A percentile compares a stretch with the other conserved stretches of the same genome.
Evolutionary conservation across 2,329 filamentous ascomycete genomes (phyloP).

Genomic region (Diaporthe citriasiana): DNA sequence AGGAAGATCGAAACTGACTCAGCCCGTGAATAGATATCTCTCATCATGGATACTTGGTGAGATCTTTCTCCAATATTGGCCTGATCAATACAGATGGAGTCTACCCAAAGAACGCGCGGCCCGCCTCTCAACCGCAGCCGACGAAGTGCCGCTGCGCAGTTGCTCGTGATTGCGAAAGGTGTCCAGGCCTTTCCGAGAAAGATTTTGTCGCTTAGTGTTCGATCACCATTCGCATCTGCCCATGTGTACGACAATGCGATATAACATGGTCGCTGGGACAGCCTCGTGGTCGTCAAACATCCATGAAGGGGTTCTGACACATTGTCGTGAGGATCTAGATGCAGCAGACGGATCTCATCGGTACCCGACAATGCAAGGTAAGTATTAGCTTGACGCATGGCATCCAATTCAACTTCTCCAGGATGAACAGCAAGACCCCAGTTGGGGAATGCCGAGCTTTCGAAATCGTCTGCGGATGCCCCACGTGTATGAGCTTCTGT

Average conservation of each 20-base stretch:
- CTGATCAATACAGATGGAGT: slow-evolving; percentile 15
- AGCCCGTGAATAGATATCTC: slow-evolving; percentile 7
- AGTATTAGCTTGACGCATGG: not conserved
- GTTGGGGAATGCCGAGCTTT: too few relatives aligned
- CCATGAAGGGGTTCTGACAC: not conserved
- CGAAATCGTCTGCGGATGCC: too few relatives aligned
- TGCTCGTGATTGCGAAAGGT: not conserved
- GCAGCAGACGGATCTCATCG: slow-evolving; percentile 14
- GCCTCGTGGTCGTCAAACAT: not conserved
- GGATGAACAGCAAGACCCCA: too few relatives aligned
- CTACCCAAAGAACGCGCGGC: not conserved
- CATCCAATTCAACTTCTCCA: accelerated
- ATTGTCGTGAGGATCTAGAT: not conserved
- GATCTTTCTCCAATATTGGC: slow-evolving; percentile 2
- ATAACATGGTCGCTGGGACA: not conserved
- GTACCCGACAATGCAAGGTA: not conserved
- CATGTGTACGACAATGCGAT: slow-evolving; percentile 13
- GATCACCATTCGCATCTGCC: not conserved
- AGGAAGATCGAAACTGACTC: slow-evolving; percentile 9
- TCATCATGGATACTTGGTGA: slow-evolving; percentile 14
- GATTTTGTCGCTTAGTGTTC: not conserved
- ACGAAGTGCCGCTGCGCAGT: slow-evolving; percentile 10
- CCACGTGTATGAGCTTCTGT: not conserved
- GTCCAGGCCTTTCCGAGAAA: slow-evolving; percentile 17
- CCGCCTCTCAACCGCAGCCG: not conserved